Evolutionary conservation across 352 stramenopile genomes (phyloP).

Genomic region (Globisporangium alternatum): DNA sequence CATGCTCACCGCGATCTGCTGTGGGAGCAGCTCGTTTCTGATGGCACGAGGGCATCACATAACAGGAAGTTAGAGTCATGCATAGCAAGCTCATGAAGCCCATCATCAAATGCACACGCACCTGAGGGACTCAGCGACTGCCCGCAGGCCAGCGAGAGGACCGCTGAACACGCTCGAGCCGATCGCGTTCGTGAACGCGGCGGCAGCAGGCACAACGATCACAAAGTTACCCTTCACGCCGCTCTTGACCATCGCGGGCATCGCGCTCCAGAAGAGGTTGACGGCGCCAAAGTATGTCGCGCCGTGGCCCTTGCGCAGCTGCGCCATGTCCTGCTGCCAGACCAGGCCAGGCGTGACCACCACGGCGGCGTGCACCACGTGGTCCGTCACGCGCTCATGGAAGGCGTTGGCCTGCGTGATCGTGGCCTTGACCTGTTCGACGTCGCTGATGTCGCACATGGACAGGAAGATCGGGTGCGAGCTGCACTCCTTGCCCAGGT

Average conservation of each 20-base stretch:
- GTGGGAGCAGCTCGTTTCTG: slow-evolving; percentile 11
- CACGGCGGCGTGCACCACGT: slow-evolving; percentile 52
- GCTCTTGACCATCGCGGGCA: slow-evolving; percentile 57
- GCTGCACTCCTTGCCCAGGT: neutral
- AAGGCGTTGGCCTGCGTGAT: slow-evolving; percentile 56
- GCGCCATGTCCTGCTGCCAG: slow-evolving; percentile 45
- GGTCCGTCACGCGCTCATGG: slow-evolving; percentile 52
- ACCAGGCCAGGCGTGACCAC: slow-evolving; percentile 36
- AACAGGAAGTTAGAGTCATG: neutral
- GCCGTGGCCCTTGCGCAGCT: slow-evolving; percentile 45
- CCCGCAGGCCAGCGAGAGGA: slow-evolving; percentile 89
- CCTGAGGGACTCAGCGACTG: slow-evolving; percentile 88
- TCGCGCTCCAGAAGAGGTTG: slow-evolving; percentile 48
- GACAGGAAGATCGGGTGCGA: slow-evolving; percentile 30
- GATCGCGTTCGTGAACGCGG: slow-evolving; percentile 56
- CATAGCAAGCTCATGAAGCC: no score
- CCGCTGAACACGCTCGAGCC: slow-evolving; percentile 89
- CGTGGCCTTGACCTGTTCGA: slow-evolving; percentile 28
- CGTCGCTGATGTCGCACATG: slow-evolving; percentile 40
- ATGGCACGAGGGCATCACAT: neutral
- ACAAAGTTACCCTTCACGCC: slow-evolving; percentile 43
- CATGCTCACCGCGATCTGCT: slow-evolving; percentile 16
- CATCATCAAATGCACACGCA: neutral
- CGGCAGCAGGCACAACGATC: slow-evolving; percentile 48
- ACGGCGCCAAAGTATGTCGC: slow-evolving; percentile 64